Base-by-base conservation (phyloP, 164 flowering plant genomes). In the Sedum album region DNA sequence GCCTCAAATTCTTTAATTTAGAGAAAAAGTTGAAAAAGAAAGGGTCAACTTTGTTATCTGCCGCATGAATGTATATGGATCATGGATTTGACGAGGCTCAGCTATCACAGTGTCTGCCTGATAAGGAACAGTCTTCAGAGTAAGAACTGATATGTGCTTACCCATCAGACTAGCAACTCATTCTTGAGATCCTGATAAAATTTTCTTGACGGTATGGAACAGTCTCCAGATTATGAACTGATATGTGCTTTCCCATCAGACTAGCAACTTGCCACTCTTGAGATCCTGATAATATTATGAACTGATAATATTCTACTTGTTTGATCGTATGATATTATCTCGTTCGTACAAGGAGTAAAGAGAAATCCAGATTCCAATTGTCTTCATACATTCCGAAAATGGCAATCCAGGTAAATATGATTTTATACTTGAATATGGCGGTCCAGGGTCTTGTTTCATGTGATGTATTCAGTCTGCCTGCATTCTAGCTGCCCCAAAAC, bases 1-100 rank as follows among this genome's bases (percentile, higher is more conserved):
- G 96, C 49, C 68, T 90, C 77, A 90, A 88, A 73, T 90, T 88
- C 73, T 91, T 90, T 66, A 86, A 89, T 38, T 81, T 88, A 42
- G 93, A 90, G 70, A 77, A 83, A 23, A 94, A 83, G 78, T 75
- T 87, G 79, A 87, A 83, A 73, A 77, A 81, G 63, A 88, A 76
- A 69, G 86, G 91, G 15, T 79, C 78, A 66, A 79, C 67, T 7
- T 69, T 82, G 60, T 72, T 83, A 42, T 63, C 85, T 14, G 39
- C 33, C 31, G 15, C 31, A 28, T 57, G 62, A 57, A 3, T 28
- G 60, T 33, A 33, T n/a, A 55, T 26, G 62, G 28, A 30, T 57
- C 30, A 23, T 23, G 7, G 10, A 18, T 21, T 18, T 8, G 14
- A 23, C 60, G 8, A 9, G 17, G 60, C 23, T 53, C 11, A 53